phyloP scores from a whole-genome alignment of 768 basidiomycete species.

The Sporobolomyces phaffii region DNA sequence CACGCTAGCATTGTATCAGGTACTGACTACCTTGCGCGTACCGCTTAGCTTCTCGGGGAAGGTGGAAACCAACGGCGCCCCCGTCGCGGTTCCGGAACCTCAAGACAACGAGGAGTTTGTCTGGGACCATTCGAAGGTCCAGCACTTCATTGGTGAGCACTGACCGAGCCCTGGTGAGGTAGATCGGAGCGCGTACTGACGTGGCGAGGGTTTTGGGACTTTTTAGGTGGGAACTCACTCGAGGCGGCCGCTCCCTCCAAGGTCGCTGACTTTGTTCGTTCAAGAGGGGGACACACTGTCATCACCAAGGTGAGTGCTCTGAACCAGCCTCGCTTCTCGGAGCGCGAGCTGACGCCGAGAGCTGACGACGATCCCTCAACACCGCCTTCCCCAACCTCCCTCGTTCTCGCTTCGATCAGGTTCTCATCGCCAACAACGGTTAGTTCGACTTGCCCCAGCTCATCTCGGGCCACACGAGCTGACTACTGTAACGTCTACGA shows the following conservation, averaged over 20 bases:
- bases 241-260: constrained; percentile 71
- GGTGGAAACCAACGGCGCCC: constrained; percentile 7
- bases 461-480: constrained; percentile 27
- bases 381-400: background rate
- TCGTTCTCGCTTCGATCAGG: constrained; percentile 52
- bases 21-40: background rate
- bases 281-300: constrained; percentile 90
- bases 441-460: background rate
- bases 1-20: background rate
- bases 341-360: background rate
- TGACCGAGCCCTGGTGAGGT: background rate
- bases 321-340: background rate
- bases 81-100: constrained; percentile 2
- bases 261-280: constrained; percentile 84
- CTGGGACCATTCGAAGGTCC: constrained; percentile 41
- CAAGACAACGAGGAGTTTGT: constrained; percentile 12
- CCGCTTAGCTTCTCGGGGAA: constrained; percentile 24
- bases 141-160: constrained; percentile 43
- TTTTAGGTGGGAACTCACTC: constrained; percentile 83
- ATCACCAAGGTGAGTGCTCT: constrained; percentile 76
- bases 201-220: background rate
- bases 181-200: background rate
- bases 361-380: background rate
- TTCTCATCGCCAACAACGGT: constrained; percentile 99
- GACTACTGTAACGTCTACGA: constrained; percentile 4